phyloP scores from a whole-genome alignment of 2,329 filamentous ascomycete genomes.

The Botrytis fabae region DNA sequence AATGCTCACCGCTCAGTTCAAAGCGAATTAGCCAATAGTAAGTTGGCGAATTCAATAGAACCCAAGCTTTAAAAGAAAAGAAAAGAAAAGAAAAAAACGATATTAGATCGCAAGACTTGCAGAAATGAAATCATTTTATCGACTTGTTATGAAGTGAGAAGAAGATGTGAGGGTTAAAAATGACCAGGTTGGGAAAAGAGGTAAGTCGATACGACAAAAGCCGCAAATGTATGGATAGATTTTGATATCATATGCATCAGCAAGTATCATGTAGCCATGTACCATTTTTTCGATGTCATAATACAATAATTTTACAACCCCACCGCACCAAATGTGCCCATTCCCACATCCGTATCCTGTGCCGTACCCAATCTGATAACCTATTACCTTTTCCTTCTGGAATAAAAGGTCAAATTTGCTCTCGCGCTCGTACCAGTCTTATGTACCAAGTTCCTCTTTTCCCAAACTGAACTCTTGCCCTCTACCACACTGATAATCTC shows the following conservation, averaged over 20 bases:
- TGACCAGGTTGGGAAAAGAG: neutral
- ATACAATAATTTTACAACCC: conserved; percentile 21
- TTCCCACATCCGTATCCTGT: neutral
- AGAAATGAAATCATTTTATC: neutral
- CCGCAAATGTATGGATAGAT: neutral
- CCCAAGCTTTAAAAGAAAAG: neutral
- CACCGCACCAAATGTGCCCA: neutral
- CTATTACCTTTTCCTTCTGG: conserved; percentile 19
- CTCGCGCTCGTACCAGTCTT: conserved; percentile 77
- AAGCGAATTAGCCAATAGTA: neutral
- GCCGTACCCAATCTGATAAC: neutral
- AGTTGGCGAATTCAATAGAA: neutral
- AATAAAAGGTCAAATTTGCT: conserved; percentile 62
- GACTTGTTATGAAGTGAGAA: neutral
- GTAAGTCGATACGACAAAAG: neutral
- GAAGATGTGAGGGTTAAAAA: neutral
- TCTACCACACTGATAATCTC: conserved; percentile 87
- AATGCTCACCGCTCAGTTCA: neutral
- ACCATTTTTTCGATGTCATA: conserved; percentile 18
- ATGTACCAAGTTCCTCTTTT: conserved; percentile 74
- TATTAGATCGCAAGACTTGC: neutral
- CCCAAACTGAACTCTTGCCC: conserved; percentile 82
- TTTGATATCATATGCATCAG: conserved; percentile 4
- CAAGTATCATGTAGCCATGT: neutral
- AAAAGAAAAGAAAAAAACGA: neutral